Percentiles rank a stretch among this genome's conserved stretches.
These are phyloP conservation scores for Spizellomyces punctatus DNA, from an alignment of 192 early-diverging fungal genomes.

Conservation along the genomic window DNA sequence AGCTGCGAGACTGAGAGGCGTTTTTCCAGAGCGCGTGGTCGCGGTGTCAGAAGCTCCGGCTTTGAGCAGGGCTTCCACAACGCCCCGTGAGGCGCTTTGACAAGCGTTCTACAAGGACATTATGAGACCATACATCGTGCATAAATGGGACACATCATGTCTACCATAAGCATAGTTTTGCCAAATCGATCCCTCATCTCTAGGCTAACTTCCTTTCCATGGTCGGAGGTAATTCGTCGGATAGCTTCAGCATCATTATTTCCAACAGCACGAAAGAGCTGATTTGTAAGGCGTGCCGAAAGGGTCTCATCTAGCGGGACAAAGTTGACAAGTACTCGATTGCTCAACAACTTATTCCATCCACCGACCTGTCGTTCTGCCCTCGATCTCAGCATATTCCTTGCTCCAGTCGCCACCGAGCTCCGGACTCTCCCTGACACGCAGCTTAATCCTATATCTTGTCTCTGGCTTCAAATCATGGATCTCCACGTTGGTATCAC, in stretches of 20 bases:
- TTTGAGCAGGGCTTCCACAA: conserved; percentile 38
- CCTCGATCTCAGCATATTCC: conserved; percentile 35
- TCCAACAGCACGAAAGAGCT: conserved; percentile 43
- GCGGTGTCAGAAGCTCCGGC: conserved; percentile 39
- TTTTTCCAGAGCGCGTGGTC: conserved; percentile 47
- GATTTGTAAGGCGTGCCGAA: conserved; percentile 32
- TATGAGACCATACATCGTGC: too few species aligned
- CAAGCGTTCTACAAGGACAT: conserved; percentile 39
- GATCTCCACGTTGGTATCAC: conserved; percentile 27
- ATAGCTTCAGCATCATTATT: conserved; percentile 41
- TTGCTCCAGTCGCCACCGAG: conserved; percentile 33
- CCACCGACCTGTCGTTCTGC: conserved; percentile 39
- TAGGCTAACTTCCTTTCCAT: conserved; percentile 41
- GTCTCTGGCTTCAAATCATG: conserved; percentile 50
- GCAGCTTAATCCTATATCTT: conserved; percentile 43
- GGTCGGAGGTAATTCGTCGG: conserved; percentile 28
- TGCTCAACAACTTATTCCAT: background rate
- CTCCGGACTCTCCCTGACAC: conserved; percentile 27
- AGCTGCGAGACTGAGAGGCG: conserved; percentile 45
- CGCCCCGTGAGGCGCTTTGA: conserved; percentile 31
- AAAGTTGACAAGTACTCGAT: background rate
- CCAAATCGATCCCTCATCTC: conserved; percentile 51
- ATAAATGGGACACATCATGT: background rate
- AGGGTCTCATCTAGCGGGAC: conserved; percentile 40
- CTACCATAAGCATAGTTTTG: conserved; percentile 52